Evolutionary conservation across 441 rosid genomes (phyloP).

Genomic region (Erodium texanum): DNA sequence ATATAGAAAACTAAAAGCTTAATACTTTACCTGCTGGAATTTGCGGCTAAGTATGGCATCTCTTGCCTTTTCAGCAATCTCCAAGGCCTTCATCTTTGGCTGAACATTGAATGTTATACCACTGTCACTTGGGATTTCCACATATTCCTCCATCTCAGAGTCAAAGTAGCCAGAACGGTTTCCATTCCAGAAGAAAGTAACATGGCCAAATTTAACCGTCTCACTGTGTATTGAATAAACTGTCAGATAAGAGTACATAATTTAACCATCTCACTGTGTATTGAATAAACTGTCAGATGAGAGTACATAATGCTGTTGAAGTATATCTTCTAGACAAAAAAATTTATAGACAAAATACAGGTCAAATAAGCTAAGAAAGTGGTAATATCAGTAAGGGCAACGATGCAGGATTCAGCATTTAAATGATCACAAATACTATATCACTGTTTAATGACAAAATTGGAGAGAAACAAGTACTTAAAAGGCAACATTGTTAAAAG

Average conservation of each 20-base stretch:
- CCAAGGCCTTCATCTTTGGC: conserved; percentile 89
- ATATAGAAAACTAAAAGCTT: not conserved
- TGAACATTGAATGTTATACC: conserved; percentile 89
- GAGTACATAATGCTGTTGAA: conserved; percentile 27
- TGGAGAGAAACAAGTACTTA: too few species aligned
- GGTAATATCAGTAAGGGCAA: not conserved
- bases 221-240: conserved; percentile 41
- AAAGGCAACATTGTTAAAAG: too few species aligned
- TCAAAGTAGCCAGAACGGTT: conserved; percentile 91
- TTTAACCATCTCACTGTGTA: conserved; percentile 85
- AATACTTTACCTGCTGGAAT: conserved; percentile 64
- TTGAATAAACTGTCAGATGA: not conserved
- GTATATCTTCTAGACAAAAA: conserved; percentile 1
- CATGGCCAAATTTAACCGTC: conserved; percentile 96
- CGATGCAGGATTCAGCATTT: not conserved
- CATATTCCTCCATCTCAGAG: conserved; percentile 63
- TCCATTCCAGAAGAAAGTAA: conserved; percentile 99
- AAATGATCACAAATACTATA: not conserved
- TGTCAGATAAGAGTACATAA: conserved; percentile 28
- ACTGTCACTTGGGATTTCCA: conserved; percentile 83
- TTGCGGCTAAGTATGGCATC: conserved; percentile 80
- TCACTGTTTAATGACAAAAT: not conserved
- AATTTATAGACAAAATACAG: not conserved
- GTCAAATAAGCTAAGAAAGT: not conserved
- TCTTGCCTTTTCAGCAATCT: conserved; percentile 83